Evolutionary conservation across 345 rosid species (phyloP).

Genomic region (Garcia nutans): DNA sequence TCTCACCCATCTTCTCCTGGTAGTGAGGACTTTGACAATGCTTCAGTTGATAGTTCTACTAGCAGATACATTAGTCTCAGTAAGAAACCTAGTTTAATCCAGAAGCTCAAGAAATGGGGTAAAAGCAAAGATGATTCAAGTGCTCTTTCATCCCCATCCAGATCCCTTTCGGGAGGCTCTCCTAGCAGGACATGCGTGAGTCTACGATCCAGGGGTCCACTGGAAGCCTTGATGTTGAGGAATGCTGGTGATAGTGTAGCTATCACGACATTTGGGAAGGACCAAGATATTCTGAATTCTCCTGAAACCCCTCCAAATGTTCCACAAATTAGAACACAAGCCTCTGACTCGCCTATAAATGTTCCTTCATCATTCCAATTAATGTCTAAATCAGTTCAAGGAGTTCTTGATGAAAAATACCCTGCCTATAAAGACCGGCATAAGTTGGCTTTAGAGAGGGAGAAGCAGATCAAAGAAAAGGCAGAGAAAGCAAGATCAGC

Average conservation of each 20-base stretch:
- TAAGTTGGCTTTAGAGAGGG: slow-evolving; percentile 85
- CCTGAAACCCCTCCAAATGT: slow-evolving; percentile 54
- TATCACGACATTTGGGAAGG: slow-evolving; percentile 81
- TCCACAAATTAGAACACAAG: slow-evolving; percentile 55
- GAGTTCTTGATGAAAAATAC: slow-evolving; percentile 75
- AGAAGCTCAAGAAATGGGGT: slow-evolving; percentile 90
- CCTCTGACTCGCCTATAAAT: slow-evolving; percentile 47
- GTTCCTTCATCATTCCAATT: slow-evolving; percentile 77
- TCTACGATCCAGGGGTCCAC: slow-evolving; percentile 67
- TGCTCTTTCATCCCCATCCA: slow-evolving; percentile 65
- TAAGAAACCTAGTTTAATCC: slow-evolving; percentile 71
- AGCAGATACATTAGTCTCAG: slow-evolving; percentile 74
- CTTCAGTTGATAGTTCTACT: slow-evolving; percentile 75
- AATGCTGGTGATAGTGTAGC: slow-evolving; percentile 79
- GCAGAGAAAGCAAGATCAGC: slow-evolving; percentile 80
- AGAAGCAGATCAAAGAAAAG: slow-evolving; percentile 74
- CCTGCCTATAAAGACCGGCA: slow-evolving; percentile 94
- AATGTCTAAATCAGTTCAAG: slow-evolving; percentile 88
- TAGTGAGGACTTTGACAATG: slow-evolving; percentile 85
- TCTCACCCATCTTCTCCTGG: slow-evolving; percentile 95
- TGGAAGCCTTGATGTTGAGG: slow-evolving; percentile 85
- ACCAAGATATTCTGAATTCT: slow-evolving; percentile 56
- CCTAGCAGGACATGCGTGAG: slow-evolving; percentile 73
- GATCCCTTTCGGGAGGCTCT: slow-evolving; percentile 72
- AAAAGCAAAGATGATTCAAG: slow-evolving; percentile 81